Evolutionary conservation across 257 asterid genomes (phyloP).

Genomic region (Apocynum venetum): DNA sequence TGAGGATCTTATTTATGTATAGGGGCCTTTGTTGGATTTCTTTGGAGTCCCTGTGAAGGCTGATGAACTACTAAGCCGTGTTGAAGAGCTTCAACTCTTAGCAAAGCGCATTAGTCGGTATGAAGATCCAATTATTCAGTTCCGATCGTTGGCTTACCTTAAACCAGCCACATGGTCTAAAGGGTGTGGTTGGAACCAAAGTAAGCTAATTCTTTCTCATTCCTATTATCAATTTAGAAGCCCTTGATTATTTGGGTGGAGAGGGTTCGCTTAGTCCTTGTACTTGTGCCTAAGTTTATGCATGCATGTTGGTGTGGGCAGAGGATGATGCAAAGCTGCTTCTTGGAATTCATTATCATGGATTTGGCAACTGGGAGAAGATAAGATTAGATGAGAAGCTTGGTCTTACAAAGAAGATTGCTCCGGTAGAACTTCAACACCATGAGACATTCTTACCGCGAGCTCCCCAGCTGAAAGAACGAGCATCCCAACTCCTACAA

Average conservation of each 20-base stretch:
- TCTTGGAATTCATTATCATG: constrained; percentile 88
- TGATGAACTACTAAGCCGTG: constrained; percentile 83
- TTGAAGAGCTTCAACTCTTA: constrained; percentile 92
- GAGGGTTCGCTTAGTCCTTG: constrained; percentile 2
- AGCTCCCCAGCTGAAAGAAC: constrained; percentile 96
- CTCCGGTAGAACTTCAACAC: constrained; percentile 98
- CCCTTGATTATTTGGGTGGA: neutral
- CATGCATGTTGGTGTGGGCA: constrained; percentile 29
- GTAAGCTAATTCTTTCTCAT: constrained; percentile 43
- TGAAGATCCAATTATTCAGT: constrained; percentile 83
- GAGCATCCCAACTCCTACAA: constrained; percentile 92
- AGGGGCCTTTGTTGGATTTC: constrained; percentile 96
- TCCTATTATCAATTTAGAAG: neutral
- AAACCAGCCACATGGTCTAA: constrained; percentile 98
- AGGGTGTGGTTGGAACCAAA: constrained; percentile 99
- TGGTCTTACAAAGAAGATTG: constrained; percentile 91
- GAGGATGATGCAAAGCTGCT: constrained; percentile 99
- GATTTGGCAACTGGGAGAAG: constrained; percentile 97
- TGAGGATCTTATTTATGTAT: constrained; percentile 1
- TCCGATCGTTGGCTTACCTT: constrained; percentile 73
- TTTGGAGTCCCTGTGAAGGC: constrained; percentile 99
- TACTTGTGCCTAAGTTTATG: neutral
- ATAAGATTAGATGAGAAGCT: constrained; percentile 83
- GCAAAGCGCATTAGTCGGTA: constrained; percentile 87
- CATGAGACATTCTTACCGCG: constrained; percentile 97